These are phyloP conservation scores for Tolypocladium tropicale DNA, from an alignment of 2,329 filamentous ascomycete species.

Conservation along the genomic window DNA sequence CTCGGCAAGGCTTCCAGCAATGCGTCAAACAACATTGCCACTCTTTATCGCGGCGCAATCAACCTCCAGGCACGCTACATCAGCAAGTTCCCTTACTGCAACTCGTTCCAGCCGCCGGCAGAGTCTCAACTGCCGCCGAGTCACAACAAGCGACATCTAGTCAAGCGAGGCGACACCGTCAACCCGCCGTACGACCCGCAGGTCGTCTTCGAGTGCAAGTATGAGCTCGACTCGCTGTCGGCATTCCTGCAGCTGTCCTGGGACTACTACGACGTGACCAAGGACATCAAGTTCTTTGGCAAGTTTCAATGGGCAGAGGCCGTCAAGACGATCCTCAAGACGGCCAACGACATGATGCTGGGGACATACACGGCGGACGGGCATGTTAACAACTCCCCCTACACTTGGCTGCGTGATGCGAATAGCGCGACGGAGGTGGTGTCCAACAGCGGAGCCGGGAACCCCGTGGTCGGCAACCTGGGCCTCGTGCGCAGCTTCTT, in stretches of 20 bases:
- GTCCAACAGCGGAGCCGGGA: slow-evolving; percentile 64
- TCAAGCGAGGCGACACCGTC: slow-evolving; percentile 36
- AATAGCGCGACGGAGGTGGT: slow-evolving; percentile 72
- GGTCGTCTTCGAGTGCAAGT: slow-evolving; percentile 90
- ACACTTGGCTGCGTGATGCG: slow-evolving; percentile 69
- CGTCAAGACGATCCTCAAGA: slow-evolving; percentile 56
- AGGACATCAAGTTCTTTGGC: slow-evolving; percentile 63
- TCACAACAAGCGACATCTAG: slow-evolving; percentile 10
- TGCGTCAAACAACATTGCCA: slow-evolving; percentile 42
- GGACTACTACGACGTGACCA: slow-evolving; percentile 67
- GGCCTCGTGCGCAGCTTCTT: slow-evolving; percentile 82
- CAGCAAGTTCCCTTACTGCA: slow-evolving; percentile 69
- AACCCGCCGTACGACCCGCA: slow-evolving; percentile 56
- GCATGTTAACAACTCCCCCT: slow-evolving; percentile 46
- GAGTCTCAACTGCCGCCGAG: slow-evolving; percentile 39
- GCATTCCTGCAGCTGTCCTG: slow-evolving; percentile 75
- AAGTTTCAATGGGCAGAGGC: slow-evolving; percentile 64
- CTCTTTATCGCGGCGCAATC: slow-evolving; percentile 63
- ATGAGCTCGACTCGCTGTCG: slow-evolving; percentile 84
- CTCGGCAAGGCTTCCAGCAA: slow-evolving; percentile 41
- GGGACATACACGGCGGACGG: slow-evolving; percentile 61
- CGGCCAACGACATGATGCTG: slow-evolving; percentile 59
- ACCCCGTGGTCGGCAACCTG: slow-evolving; percentile 68
- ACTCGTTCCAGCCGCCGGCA: slow-evolving; percentile 82
- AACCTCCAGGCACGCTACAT: slow-evolving; percentile 68